Conservation (phyloP, 2,329 filamentous ascomycete species). For the Grosmannia huntii region DNA sequence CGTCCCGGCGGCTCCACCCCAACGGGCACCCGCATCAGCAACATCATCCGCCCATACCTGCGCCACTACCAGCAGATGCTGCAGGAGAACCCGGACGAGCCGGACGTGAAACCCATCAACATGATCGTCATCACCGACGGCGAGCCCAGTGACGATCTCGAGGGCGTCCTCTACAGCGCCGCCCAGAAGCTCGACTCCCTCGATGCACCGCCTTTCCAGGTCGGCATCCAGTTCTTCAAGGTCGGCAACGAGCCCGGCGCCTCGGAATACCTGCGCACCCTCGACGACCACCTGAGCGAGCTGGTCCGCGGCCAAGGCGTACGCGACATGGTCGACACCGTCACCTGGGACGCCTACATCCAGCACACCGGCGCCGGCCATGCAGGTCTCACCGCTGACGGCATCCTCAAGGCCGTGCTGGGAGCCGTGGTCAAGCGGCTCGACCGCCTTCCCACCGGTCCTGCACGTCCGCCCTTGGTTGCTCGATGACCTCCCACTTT, state of each 20-base stretch:
- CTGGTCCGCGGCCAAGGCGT: conserved; percentile 29
- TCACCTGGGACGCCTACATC: conserved; percentile 49
- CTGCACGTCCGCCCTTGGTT: not conserved
- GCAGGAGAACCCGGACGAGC: conserved; percentile 18
- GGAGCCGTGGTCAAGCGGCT: conserved; percentile 51
- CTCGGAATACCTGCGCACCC: conserved; percentile 47
- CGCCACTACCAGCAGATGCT: conserved; percentile 28
- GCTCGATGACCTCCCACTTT: not conserved
- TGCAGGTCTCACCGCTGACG: conserved; percentile 47
- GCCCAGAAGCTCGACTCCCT: conserved; percentile 59
- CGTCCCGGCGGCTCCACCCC: conserved; percentile 56
- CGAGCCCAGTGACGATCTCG: conserved; percentile 64
- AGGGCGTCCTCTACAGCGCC: conserved; percentile 50
- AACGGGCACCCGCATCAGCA: conserved; percentile 57
- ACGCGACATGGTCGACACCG: conserved; percentile 86
- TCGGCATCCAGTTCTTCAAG: conserved; percentile 94
- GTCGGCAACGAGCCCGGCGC: conserved; percentile 64
- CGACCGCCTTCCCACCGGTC: conserved; percentile 3
- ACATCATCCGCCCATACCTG: conserved; percentile 65
- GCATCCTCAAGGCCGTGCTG: conserved; percentile 70
- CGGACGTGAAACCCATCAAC: conserved; percentile 62
- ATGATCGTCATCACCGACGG: conserved; percentile 92
- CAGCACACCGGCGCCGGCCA: conserved; percentile 21
- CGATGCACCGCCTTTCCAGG: conserved; percentile 63
- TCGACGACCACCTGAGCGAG: conserved; percentile 61